Base-by-base conservation (phyloP, 192 early-diverging fungal genomes). In the Rhizophlyctis rosea region DNA sequence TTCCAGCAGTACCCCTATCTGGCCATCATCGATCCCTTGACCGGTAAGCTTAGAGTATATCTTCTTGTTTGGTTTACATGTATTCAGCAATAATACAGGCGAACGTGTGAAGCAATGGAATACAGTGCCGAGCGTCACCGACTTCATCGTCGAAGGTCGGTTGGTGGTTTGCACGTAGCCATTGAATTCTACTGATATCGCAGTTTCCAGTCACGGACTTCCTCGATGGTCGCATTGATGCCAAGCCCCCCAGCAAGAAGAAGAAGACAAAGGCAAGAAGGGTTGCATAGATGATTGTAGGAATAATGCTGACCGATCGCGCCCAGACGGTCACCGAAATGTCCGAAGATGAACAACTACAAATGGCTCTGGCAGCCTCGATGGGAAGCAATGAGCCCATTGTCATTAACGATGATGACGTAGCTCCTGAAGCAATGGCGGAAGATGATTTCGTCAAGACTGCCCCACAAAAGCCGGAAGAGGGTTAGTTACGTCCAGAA, bases 271-370 rank as follows among this genome's bases (percentile, higher is more conserved):
- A 44, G 39, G 39, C 39, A 44, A 44, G 18, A 44, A 7, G 7
- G n/a, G n/a, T n/a, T n/a, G n/a, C n/a, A n/a, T n/a, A 4, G 29
- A 21, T 31, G 54, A 27, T 21, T 13, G 54, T 29, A 4, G 9
- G 25, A 1, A 56, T n/a, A 4, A 29, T 9, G 27, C 4, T 32
- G 5, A 9, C 18, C 23, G 47, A 47, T 28, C 25, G 16, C 18
- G 55, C n/a, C 47, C 51, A 68, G 80, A 73, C 47, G 47, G 68
- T 91, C 0, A 74, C 80, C 7, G 85, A 89, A 34, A 83, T 95
- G 86, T 81, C 87, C 13, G 93, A 95, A 76, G 95, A 94, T 48
- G 93, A 97, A 56, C 90, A 94, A 69, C 64, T 97, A 11, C 81
- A 84, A 16, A 82, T 90, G 18, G 93, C 93, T 13, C 86, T 97